Percentiles rank a stretch among this genome's conserved stretches.
Conservation (phyloP, 495 filamentous ascomycete species). For the Lentithecium fluviatile region DNA sequence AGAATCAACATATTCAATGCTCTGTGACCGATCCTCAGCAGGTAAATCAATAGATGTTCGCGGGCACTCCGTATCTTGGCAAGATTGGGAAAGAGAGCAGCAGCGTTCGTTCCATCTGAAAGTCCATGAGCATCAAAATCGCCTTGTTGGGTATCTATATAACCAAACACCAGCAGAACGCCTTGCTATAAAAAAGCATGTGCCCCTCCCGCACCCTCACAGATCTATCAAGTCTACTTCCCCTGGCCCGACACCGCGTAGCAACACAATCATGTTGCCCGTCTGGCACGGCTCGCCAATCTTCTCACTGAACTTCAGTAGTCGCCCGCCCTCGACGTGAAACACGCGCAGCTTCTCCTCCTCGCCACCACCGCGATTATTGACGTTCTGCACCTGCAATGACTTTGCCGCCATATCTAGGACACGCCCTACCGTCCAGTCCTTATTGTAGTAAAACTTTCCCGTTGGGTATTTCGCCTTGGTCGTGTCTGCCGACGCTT, state of each 20-base stretch:
- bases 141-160: constrained; percentile 3
- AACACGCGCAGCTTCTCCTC: constrained; percentile 79
- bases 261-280: constrained; percentile 85
- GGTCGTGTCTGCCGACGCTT: constrained; percentile 76
- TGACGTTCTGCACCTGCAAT: constrained; percentile 80
- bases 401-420: constrained; percentile 83
- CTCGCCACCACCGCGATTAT: constrained; percentile 77
- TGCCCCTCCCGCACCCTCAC: neutral
- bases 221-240: constrained; percentile 50
- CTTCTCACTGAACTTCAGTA: constrained; percentile 85
- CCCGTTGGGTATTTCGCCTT: constrained; percentile 55
- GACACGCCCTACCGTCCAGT: constrained; percentile 86
- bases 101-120: neutral
- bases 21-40: no score
- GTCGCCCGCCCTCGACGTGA: constrained; percentile 82
- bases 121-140: neutral
- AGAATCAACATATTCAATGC: no score
- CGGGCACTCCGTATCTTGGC: no score
- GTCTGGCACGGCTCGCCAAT: constrained; percentile 64
- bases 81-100: no score
- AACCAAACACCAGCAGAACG: neutral
- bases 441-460: constrained; percentile 77
- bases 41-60: no score
- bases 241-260: constrained; percentile 75
- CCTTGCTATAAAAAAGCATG: neutral